Evolutionary conservation across 208 protist genomes (phyloP).

Genomic region (Trypanosoma theileri): DNA sequence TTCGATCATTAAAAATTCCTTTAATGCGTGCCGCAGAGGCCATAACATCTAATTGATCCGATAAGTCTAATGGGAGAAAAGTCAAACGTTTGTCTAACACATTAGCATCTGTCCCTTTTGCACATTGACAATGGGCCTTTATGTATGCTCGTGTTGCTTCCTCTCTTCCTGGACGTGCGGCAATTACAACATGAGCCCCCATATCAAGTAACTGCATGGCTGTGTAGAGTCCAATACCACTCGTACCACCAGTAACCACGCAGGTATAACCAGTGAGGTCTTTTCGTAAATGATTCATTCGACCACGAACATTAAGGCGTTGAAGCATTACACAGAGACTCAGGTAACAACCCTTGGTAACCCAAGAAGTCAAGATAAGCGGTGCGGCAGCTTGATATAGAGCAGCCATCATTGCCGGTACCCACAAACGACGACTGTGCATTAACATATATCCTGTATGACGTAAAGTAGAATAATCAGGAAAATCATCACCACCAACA

Average conservation of each 20-base stretch:
- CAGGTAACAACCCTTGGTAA: conserved; percentile 40
- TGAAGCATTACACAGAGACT: conserved; percentile 57
- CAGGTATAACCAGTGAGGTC: conserved; percentile 59
- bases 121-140: conserved; percentile 28
- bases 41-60: conserved; percentile 65
- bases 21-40: conserved; percentile 65
- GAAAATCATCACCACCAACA: conserved; percentile 51
- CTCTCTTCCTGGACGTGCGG: conserved; percentile 50
- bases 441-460: conserved; percentile 62
- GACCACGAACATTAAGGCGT: conserved; percentile 59
- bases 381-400: conserved; percentile 37
- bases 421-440: conserved; percentile 68
- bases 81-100: conserved; percentile 49
- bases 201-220: conserved; percentile 72
- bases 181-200: conserved; percentile 62
- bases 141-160: conserved; percentile 48
- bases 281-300: conserved; percentile 45
- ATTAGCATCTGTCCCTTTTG: neutral
- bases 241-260: conserved; percentile 78
- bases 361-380: conserved; percentile 23
- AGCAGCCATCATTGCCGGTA: conserved; percentile 50
- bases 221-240: conserved; percentile 73
- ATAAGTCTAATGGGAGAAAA: conserved; percentile 61
- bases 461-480: conserved; percentile 44
- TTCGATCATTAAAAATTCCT: conserved; percentile 45